Conservation (phyloP, 192 early-diverging fungal genomes). For the Glomus cerebriforme region DNA sequence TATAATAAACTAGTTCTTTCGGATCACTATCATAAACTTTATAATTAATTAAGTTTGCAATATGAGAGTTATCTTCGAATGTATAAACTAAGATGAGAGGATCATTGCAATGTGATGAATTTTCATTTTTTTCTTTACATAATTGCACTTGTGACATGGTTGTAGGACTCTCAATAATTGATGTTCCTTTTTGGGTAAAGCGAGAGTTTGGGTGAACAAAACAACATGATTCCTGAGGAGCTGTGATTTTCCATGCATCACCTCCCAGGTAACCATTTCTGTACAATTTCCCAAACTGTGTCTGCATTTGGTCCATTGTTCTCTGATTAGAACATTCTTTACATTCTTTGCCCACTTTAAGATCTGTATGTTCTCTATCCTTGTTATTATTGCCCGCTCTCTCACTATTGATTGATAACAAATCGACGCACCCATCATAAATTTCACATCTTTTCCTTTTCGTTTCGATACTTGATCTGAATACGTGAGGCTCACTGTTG, state of each 20-base stretch:
- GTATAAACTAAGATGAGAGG: slow-evolving; percentile 15
- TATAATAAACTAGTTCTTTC: slow-evolving; percentile 21
- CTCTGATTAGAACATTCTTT: neutral
- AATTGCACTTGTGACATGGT: neutral
- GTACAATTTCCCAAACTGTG: slow-evolving; percentile 18
- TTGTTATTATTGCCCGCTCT: no score
- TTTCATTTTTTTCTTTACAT: neutral
- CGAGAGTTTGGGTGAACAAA: neutral
- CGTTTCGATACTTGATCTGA: neutral
- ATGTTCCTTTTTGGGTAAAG: no score
- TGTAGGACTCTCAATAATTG: neutral
- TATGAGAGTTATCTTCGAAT: slow-evolving; percentile 10
- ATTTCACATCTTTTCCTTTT: slow-evolving; percentile 16
- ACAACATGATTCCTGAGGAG: neutral
- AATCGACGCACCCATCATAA: slow-evolving; percentile 16
- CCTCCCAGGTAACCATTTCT: slow-evolving; percentile 2
- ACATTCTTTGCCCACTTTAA: neutral
- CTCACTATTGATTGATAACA: neutral
- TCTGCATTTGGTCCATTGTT: neutral
- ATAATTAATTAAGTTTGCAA: slow-evolving; percentile 20
- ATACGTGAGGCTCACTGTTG: slow-evolving; percentile 20
- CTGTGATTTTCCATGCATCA: neutral
- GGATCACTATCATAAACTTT: slow-evolving; percentile 1
- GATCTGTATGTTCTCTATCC: neutral
- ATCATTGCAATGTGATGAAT: neutral